These are phyloP conservation scores for Alternaria angustiovoidea DNA, from an alignment of 2,329 filamentous ascomycete species.

Conservation along the genomic window DNA sequence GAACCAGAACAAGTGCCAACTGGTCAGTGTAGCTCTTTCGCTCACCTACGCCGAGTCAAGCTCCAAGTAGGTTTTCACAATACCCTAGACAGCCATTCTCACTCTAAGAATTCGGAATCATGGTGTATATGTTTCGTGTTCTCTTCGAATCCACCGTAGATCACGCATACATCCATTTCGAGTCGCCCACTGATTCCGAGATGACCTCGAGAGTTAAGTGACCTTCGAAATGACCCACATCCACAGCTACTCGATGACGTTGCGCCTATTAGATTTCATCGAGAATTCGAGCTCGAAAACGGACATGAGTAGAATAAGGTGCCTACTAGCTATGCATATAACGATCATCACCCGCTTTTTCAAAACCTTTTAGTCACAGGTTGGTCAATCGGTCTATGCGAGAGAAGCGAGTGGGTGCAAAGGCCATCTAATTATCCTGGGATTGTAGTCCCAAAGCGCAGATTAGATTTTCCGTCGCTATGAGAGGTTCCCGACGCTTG, in stretches of 20 bases:
- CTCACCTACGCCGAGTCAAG: background rate
- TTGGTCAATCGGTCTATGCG: background rate
- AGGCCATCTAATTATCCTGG: background rate
- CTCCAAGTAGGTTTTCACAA: background rate
- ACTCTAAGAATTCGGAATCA: background rate
- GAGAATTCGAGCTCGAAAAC: background rate
- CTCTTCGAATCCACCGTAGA: background rate
- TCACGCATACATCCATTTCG: background rate
- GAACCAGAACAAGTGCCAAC: too few relatives aligned
- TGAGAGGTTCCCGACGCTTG: background rate
- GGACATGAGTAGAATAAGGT: background rate
- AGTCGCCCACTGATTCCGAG: background rate
- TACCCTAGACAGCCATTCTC: background rate
- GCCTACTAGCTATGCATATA: background rate
- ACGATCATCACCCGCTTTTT: background rate
- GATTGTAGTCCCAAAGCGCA: background rate
- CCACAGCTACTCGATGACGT: background rate
- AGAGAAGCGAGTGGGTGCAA: background rate
- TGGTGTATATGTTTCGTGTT: background rate
- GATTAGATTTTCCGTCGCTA: background rate
- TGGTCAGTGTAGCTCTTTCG: background rate
- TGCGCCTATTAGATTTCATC: background rate
- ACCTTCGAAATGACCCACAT: background rate
- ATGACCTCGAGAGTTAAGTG: background rate
- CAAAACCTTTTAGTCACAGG: background rate